phyloP scores from a whole-genome alignment of 345 rosid genomes.

The Hypericum perforatum region DNA sequence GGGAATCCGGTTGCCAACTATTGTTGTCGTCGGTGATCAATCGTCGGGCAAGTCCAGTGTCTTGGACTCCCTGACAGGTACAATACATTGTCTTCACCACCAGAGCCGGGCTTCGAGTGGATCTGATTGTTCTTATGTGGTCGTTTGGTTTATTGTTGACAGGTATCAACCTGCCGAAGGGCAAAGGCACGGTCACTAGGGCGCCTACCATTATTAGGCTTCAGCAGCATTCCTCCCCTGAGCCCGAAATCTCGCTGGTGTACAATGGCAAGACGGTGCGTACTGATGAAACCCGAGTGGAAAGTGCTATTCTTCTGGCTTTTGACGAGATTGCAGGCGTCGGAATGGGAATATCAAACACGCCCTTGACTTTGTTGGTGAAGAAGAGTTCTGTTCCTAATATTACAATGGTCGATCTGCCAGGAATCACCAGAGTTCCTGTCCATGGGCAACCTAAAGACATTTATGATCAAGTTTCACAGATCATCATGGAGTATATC shows the following conservation, averaged over 20 bases:
- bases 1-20: conserved; percentile 1
- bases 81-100: too few relatives aligned
- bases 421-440: too few relatives aligned
- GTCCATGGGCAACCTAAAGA: too few relatives aligned
- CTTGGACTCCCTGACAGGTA: background rate
- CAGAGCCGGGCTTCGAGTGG: too few relatives aligned
- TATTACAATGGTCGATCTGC: too few relatives aligned
- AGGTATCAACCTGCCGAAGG: background rate
- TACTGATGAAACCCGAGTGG: background rate
- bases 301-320: background rate
- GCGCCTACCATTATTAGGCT: background rate
- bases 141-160: too few relatives aligned
- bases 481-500: background rate
- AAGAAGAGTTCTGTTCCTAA: too few relatives aligned
- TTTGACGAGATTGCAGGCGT: background rate
- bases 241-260: background rate
- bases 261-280: background rate
- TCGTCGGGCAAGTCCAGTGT: conserved; percentile 4
- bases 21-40: conserved; percentile 1
- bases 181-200: background rate
- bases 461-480: background rate
- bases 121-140: too few relatives aligned
- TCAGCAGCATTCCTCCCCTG: background rate
- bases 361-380: too few relatives aligned
- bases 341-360: too few relatives aligned